Conservation (phyloP, 352 stramenopile species). For the Phytophthora cajani region DNA sequence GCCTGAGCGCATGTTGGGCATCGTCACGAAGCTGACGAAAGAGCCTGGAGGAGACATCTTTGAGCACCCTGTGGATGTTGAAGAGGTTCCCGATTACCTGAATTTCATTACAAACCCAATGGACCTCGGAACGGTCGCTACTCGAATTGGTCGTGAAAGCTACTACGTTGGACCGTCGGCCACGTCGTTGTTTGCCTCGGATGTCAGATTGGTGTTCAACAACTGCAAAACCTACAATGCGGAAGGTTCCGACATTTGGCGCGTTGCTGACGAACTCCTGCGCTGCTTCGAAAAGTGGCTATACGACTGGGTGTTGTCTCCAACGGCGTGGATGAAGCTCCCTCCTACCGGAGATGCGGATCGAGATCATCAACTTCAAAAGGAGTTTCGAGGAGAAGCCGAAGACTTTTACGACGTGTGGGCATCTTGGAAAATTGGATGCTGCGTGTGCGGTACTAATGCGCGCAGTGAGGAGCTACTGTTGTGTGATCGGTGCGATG, state of each 20-base stretch:
- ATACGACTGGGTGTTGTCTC: constrained; percentile 86
- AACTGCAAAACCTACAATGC: constrained; percentile 91
- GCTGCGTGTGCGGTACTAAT: constrained; percentile 78
- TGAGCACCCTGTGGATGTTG: constrained; percentile 75
- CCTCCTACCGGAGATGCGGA: constrained; percentile 50
- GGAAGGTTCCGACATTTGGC: constrained; percentile 83
- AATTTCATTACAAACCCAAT: constrained; percentile 90
- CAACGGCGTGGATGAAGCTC: constrained; percentile 84
- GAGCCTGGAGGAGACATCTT: constrained; percentile 89
- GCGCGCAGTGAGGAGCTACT: constrained; percentile 81
- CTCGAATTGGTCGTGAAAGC: constrained; percentile 72
- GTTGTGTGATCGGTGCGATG: constrained; percentile 88
- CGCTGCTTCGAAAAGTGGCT: constrained; percentile 88
- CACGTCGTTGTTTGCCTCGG: constrained; percentile 78
- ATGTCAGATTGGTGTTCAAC: constrained; percentile 85
- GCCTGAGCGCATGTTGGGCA: constrained; percentile 75
- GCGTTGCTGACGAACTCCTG: constrained; percentile 70
- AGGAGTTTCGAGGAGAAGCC: constrained; percentile 68
- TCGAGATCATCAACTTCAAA: constrained; percentile 54
- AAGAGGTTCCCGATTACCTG: constrained; percentile 87
- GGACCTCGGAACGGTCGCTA: constrained; percentile 85
- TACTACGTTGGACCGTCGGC: constrained; percentile 84
- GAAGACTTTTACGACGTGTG: constrained; percentile 78
- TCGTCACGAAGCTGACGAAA: constrained; percentile 84
- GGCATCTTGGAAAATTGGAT: constrained; percentile 81